Base-by-base conservation (phyloP, 148 eudicot genomes). In the Dianthus caryophyllus region DNA sequence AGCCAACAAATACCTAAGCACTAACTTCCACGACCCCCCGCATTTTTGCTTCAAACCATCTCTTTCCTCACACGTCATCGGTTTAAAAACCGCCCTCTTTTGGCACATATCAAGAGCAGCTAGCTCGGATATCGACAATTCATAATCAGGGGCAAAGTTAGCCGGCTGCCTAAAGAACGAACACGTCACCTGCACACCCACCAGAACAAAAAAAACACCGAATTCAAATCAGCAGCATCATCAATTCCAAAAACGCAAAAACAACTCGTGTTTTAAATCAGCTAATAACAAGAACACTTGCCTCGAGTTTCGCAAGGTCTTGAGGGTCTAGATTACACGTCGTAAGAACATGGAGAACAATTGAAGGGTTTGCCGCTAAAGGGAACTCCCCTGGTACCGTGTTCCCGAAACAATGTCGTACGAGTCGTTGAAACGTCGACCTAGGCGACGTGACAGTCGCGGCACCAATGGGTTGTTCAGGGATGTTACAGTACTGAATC, bases 21-120 rank as follows among this genome's bases (percentile, higher is more conserved):
- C 97, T 48, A 94, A 74, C 60, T 94, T 94, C 98, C 98, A 94
- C 12, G 98, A 87, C 15, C 96, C 97, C 63, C 98, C 98, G 71
- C 98, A 88, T 64, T 62, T 82, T 72, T 56, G 75, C 82, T 86
- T 94, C 67, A 94, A 68, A 20, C 60, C 72, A 7, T 83, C 78
- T 30, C 75, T 79, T 73, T 86, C 76, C 55, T 82, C 85, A 20
- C 46, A 33, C 10, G 81, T 84, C 98, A 94, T 88, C 38, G 85
- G 87, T 72, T 76, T 90, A 72, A 88, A 90, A 53, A 94, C 77
- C 30, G 87, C 96, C 75, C 97, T 83, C 77, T 84, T 88, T 61
- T 81, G 79, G 77, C 98, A 94, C 89, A 90, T 79, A 61, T 94
- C 98, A 29, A 83, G 81, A 67, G 98, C 98, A 43, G 98, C 98